phyloP scores from a whole-genome alignment of 2,329 filamentous ascomycete genomes.

The Talaromyces sp. region DNA sequence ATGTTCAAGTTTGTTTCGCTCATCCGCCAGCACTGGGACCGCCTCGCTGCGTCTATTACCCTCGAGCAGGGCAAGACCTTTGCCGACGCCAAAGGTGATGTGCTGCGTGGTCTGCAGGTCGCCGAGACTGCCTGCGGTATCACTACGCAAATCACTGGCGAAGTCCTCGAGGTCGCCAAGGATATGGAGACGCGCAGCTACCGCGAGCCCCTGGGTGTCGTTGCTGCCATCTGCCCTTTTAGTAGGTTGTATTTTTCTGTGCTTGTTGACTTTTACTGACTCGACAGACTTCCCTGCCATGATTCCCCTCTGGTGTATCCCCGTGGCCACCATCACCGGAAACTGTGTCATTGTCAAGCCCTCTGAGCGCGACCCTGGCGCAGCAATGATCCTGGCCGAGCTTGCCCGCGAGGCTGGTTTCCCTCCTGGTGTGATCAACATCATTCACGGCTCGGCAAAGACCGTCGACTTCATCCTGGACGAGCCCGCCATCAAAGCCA shows the following conservation, averaged over 20 bases:
- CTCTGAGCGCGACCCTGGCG: conserved; percentile 58
- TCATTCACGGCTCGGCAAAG: conserved; percentile 58
- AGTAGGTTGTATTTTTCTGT: conserved; percentile 39
- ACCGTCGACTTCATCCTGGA: conserved; percentile 63
- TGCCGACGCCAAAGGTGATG: conserved; percentile 62
- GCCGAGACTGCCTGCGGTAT: conserved; percentile 64
- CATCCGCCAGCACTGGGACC: conserved; percentile 62
- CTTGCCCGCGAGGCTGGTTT: conserved; percentile 57
- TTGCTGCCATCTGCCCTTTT: conserved; percentile 63
- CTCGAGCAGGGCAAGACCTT: conserved; percentile 66
- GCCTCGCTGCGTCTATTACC: conserved; percentile 60
- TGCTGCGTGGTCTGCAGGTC: conserved; percentile 61
- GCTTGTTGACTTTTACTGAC: neutral
- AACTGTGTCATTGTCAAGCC: conserved; percentile 60
- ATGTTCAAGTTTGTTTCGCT: conserved; percentile 62
- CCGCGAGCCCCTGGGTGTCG: conserved; percentile 59
- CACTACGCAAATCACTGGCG: conserved; percentile 60
- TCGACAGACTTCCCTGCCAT: conserved; percentile 61
- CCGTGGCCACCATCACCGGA: conserved; percentile 57
- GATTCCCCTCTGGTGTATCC: conserved; percentile 65
- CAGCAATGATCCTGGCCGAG: conserved; percentile 58
- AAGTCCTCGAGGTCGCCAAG: conserved; percentile 64
- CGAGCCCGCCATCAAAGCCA: conserved; percentile 60
- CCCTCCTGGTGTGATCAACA: conserved; percentile 59
- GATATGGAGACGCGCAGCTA: conserved; percentile 67